A percentile compares a stretch with the other conserved stretches of the same genome.
phyloP scores from a whole-genome alignment of 495 filamentous ascomycete genomes.

The Neurospora sp. region DNA sequence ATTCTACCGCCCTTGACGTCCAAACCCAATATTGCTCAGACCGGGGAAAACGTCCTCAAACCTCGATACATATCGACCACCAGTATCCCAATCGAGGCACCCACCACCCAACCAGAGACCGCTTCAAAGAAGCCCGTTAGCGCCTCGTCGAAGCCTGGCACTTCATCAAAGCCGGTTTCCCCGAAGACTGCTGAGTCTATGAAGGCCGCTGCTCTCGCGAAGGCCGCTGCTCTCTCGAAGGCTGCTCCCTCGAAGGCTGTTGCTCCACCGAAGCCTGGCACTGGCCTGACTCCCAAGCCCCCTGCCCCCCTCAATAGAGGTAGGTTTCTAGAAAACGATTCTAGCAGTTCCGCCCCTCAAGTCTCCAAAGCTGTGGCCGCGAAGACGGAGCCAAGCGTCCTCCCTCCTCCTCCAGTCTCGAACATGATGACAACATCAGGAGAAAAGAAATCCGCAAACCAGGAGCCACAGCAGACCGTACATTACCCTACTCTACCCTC shows the following conservation, averaged over 20 bases:
- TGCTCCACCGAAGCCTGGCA: neutral
- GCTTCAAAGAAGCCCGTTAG: neutral
- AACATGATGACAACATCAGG: neutral
- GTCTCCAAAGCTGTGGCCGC: neutral
- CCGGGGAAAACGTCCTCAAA: neutral
- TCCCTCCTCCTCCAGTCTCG: neutral
- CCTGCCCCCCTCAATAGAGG: neutral
- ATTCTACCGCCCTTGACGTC: neutral
- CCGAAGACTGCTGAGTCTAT: neutral
- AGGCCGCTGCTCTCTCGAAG: neutral
- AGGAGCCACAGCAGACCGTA: neutral
- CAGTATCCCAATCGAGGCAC: neutral
- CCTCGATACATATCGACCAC: neutral
- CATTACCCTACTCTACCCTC: neutral
- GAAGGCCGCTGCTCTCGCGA: neutral
- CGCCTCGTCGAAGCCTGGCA: neutral
- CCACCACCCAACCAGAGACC: neutral
- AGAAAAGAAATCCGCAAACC: neutral
- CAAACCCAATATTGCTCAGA: neutral
- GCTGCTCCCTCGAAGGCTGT: neutral
- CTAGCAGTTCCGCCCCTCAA: neutral
- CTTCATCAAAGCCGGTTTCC: neutral
- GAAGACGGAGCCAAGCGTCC: neutral
- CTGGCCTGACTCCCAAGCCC: neutral
- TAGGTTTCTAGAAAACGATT: neutral